Conservation (phyloP, 306 rosid genomes). For the Glycyrrhiza uralensis region DNA sequence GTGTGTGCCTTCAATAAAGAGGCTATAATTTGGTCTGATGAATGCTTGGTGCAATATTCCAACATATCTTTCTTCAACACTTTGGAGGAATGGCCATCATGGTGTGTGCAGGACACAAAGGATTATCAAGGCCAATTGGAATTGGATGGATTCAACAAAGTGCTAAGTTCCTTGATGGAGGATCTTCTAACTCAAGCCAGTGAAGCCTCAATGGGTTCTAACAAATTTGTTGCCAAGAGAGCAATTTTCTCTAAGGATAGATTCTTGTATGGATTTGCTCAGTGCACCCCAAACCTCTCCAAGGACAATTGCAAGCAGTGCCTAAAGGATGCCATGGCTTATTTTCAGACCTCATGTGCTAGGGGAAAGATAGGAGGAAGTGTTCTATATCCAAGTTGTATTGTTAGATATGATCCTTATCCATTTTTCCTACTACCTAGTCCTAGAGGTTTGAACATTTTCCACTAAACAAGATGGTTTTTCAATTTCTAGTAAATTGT, state of each 20-base stretch:
- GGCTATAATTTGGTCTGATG: constrained; percentile 25
- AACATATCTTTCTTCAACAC: background rate
- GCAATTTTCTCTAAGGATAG: background rate
- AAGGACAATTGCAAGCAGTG: constrained; percentile 13
- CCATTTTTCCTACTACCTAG: background rate
- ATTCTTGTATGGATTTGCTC: constrained; percentile 23
- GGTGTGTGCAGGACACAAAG: background rate
- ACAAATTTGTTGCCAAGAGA: background rate
- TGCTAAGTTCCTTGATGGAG: constrained; percentile 1
- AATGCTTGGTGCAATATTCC: constrained; percentile 25
- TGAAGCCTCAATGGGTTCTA: background rate
- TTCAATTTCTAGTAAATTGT: background rate
- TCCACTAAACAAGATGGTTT: background rate
- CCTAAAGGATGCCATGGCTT: constrained; percentile 10
- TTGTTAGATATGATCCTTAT: constrained; percentile 24
- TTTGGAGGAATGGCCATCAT: constrained; percentile 10
- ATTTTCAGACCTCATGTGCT: constrained; percentile 25
- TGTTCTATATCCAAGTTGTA: constrained; percentile 30
- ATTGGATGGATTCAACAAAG: background rate
- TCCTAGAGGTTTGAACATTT: constrained; percentile 17
- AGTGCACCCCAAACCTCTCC: constrained; percentile 20
- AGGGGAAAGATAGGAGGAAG: constrained; percentile 25
- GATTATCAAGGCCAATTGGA: constrained; percentile 8
- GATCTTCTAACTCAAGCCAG: background rate
- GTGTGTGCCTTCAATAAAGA: constrained; percentile 18